Evolutionary conservation across 2,329 filamentous ascomycete species (phyloP), one percentile per base, ranked within the genome.

Genomic region (Scedosporium boydii): DNA sequence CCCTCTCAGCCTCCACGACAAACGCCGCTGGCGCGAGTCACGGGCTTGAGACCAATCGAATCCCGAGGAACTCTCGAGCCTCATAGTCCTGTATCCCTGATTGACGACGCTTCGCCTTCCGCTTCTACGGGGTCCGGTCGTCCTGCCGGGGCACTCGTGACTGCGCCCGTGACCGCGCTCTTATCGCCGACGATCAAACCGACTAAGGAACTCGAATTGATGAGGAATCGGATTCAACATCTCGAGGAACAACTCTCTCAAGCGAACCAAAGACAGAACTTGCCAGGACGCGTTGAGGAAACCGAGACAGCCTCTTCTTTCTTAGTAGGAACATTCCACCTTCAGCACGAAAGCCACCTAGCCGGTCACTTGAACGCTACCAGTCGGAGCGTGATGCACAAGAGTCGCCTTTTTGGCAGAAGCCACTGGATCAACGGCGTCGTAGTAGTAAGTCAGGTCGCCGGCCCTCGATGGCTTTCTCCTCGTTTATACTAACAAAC

Each of bases 401-500:
- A 87, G 67, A 80, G 78, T 0, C 76, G 83, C 0, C 68, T 85
- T 1, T 82, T 85, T 66, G 84, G 83, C 0, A 79, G 79, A 67
- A 84, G 80, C 34, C 81, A 85, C 66, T 85, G 81, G 78, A 76
- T 83, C n/a, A 82, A 80, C 63, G 75, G 74, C 1, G 69, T 81
- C 10, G 66, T 73, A 0, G 65, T 82, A 55, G 81, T 84, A 67
- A 69, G 76, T 64, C 7, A 12, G 6, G n/a, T 38, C 18, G 6
- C 10, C 29, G 12, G 4, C 26, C 46, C 3, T n/a, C 3, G 3
- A 4, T n/a, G 6, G 6, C 44, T 48, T 18, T 6, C n/a, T 3
- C 44, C 44, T 7, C 9, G n/a, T n/a, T 21, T 14, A n/a, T 48
- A 18, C n/a, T 48, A 7, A 48, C n/a, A 21, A 21, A 21, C 6